Base-by-base conservation (phyloP, 345 rosid species). In the Conringia planisiliqua region DNA sequence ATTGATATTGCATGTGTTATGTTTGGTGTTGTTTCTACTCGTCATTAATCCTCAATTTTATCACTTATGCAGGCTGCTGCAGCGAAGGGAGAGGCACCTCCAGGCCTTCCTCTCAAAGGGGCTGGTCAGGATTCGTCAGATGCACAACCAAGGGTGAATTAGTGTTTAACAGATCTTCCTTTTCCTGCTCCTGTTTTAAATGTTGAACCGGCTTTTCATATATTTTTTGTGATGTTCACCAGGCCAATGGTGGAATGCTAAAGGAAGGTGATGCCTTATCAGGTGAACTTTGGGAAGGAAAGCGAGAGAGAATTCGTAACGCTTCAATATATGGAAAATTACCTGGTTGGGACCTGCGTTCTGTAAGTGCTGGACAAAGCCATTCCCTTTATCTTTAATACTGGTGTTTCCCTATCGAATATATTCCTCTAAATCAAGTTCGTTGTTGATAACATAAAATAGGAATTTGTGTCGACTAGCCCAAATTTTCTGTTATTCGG, bases 71-170 rank as follows among this genome's bases (percentile, higher is more conserved):
- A 96, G 99, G 98, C 97, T 77, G 98, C 98, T 70, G 97, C 98
- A 43, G 99, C 98, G 9, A 96, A 96, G 85, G 98, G 99, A 79
- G 99, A 96, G 85, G 98, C 99, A 66, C 99, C 98, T 82, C 96
- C 90, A 42, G 99, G 99, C 74, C 96, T 96, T 64, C 99, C 98
- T 82, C 80, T 96, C 55, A 96, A 96, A 82, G 96, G 98, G 63
- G 98, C 96, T 69, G 98, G 97, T 72, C 98, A 90, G 82, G 94
- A 92, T 84, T 89, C 99, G 55, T 87, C 98, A 61, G 98, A 95
- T 79, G 85, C 92, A 66, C 88, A 88, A 73, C 90, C 90, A 40
- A 82, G 85, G 89, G 99, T 90, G 69, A 86, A 61, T 35, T 39
- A 71, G 36, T 80, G 65, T 65, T 66, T 46, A 50, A 60, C 43